phyloP scores from a whole-genome alignment of 2,329 filamentous ascomycete species.

The Fusarium aywerte region DNA sequence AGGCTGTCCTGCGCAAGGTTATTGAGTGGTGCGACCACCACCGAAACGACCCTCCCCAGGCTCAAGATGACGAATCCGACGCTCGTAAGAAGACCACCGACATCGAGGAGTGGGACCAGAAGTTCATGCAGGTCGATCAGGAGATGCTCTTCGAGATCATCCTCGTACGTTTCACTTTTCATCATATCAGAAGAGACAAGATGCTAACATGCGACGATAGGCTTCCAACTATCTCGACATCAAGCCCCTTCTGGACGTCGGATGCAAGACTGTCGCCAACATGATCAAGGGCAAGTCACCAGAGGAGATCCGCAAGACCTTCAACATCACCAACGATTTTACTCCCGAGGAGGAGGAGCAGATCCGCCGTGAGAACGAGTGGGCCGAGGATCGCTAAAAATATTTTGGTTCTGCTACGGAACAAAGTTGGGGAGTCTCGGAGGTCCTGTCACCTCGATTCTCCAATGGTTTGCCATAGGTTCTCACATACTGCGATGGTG shows the following conservation, averaged over 20 bases:
- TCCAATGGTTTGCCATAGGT: neutral
- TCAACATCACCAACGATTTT: conserved; percentile 99
- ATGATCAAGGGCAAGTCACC: conserved; percentile 99
- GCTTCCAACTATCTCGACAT: conserved; percentile 99
- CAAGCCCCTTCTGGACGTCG: conserved; percentile 96
- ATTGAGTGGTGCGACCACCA: conserved; percentile 99
- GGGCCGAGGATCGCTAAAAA: conserved; percentile 83
- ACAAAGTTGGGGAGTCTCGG: neutral
- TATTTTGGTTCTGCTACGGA: neutral
- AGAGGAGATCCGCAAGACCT: conserved; percentile 98
- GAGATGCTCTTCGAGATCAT: conserved; percentile 99
- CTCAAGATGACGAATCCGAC: conserved; percentile 89
- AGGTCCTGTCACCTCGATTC: neutral
- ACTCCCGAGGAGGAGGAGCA: conserved; percentile 99
- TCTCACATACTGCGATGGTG: neutral
- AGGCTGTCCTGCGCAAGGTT: conserved; percentile 93
- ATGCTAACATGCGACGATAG: conserved; percentile 57
- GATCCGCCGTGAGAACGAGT: conserved; percentile 91
- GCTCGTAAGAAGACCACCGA: conserved; percentile 98
- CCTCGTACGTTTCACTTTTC: conserved; percentile 68
- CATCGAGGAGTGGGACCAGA: conserved; percentile 99
- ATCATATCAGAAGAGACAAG: neutral
- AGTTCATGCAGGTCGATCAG: conserved; percentile 99
- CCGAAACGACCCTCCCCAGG: conserved; percentile 84
- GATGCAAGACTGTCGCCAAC: conserved; percentile 99